Evolutionary conservation across 495 filamentous ascomycete species (phyloP).

Genomic region (Pseudoneurospora amorphoporcata): DNA sequence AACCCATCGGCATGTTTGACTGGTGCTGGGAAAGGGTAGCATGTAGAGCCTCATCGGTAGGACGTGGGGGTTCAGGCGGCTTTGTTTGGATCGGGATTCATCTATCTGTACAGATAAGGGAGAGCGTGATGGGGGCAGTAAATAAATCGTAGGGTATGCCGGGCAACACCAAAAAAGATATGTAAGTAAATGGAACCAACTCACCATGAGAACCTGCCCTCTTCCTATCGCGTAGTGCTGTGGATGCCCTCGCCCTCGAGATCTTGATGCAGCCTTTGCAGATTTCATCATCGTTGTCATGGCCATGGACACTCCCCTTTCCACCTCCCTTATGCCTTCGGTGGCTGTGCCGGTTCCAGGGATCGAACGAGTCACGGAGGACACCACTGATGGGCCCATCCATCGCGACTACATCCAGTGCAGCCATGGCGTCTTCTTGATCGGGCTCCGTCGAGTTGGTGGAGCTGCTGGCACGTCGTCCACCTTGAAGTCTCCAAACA

Average conservation of each 20-base stretch:
- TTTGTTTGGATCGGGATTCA: not conserved
- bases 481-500: conserved; percentile 20
- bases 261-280: conserved; percentile 26
- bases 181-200: not conserved
- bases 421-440: conserved; percentile 11
- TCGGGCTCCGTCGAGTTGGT: not conserved
- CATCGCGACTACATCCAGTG: conserved; percentile 12
- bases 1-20: not conserved
- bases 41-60: not conserved
- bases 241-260: conserved; percentile 13
- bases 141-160: not conserved
- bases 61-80: not conserved
- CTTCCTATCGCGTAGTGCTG: not conserved
- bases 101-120: not conserved
- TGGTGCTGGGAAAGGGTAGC: not conserved
- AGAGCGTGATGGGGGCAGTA: not conserved
- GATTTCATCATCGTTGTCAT: conserved; percentile 7
- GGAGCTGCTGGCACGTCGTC: conserved; percentile 10
- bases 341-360: conserved; percentile 13
- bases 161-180: not conserved
- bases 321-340: not conserved
- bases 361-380: conserved; percentile 19
- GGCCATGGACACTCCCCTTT: not conserved
- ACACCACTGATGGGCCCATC: not conserved
- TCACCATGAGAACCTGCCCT: conserved; percentile 11